Conservation (phyloP, 2,329 filamentous ascomycete species). For the Chaetomiaceae sp. region DNA sequence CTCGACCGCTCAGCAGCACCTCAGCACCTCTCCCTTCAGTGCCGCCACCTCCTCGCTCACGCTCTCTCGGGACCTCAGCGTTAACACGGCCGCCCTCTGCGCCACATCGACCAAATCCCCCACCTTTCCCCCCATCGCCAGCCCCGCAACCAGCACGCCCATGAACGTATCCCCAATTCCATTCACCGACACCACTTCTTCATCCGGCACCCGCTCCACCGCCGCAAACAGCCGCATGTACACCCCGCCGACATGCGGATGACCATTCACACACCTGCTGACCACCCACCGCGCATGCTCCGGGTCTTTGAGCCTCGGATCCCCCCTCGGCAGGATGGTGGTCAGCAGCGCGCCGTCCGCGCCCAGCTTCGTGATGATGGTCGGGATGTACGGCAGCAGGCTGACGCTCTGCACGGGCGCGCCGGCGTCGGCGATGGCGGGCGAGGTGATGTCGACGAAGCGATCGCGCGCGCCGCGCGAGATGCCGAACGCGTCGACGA, state of each 20-base stretch:
- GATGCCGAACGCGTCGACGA: slow-evolving; percentile 76
- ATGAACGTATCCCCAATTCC: slow-evolving; percentile 92
- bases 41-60: slow-evolving; percentile 41
- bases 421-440: slow-evolving; percentile 66
- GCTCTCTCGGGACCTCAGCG: slow-evolving; percentile 66
- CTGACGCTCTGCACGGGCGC: slow-evolving; percentile 79
- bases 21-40: slow-evolving; percentile 21
- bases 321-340: slow-evolving; percentile 59
- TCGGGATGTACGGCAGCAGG: slow-evolving; percentile 81
- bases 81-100: slow-evolving; percentile 73
- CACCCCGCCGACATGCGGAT: slow-evolving; percentile 60
- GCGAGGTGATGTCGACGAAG: slow-evolving; percentile 62
- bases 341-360: slow-evolving; percentile 68
- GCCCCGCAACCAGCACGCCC: slow-evolving; percentile 73
- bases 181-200: slow-evolving; percentile 87
- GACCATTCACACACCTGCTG: slow-evolving; percentile 50
- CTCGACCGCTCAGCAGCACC: slow-evolving; percentile 14
- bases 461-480: slow-evolving; percentile 63
- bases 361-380: slow-evolving; percentile 79
- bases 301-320: slow-evolving; percentile 58
- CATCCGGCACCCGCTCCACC: slow-evolving; percentile 58
- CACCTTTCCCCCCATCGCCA: slow-evolving; percentile 54
- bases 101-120: slow-evolving; percentile 68
- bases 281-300: slow-evolving; percentile 66
- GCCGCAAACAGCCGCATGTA: slow-evolving; percentile 73